Base-by-base conservation (phyloP, 2,329 filamentous ascomycete genomes). In the Ophiosphaerella korrae region DNA sequence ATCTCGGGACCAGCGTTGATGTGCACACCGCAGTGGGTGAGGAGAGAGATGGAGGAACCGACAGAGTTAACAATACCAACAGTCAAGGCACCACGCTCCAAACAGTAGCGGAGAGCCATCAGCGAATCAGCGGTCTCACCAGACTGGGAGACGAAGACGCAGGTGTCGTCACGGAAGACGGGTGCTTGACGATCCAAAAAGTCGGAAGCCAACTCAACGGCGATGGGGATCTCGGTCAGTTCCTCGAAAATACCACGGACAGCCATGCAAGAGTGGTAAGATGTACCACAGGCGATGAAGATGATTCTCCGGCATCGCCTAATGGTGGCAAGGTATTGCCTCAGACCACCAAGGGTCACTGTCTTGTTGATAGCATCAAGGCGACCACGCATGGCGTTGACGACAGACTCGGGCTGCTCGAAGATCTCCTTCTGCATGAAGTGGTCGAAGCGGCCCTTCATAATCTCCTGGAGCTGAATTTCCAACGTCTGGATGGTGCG, bases 391-490 rank as follows among this genome's bases (percentile, higher is more conserved):
- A 99, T 99, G 63, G 94, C 97, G 85, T 99, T 99, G 81, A 99
- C 88, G 55, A 99, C 91, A 12, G 94, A 99, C 80, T 99, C 94
- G 72, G 94, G 94, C 82, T 99, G 94, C 84, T 99, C 94, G 77
- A 99, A 99, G 72, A 99, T 99, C 78, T 99, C 94, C 86, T 99
- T 99, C 77, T 99, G 94, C 94, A 99, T 99, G 84, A 97, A 99
- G 82, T 99, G 94, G 77, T 99, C 94, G 78, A 97, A 99, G 75
- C 94, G 95, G 78, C 94, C 94, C 88, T 99, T 99, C 94, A 99
- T 99, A 79, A 99, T 99, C 82, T 99, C 92, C 82, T 99, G 94
- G 60, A 99, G 88, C 83, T 99, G 92, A 43, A 99, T 89, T 83
- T 99, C 94, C 49, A 99, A 86, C 48, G 94, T 99, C 84, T 99